Evolutionary conservation across 768 basidiomycete species (phyloP).

Genomic region (Boletus eberwhitei): DNA sequence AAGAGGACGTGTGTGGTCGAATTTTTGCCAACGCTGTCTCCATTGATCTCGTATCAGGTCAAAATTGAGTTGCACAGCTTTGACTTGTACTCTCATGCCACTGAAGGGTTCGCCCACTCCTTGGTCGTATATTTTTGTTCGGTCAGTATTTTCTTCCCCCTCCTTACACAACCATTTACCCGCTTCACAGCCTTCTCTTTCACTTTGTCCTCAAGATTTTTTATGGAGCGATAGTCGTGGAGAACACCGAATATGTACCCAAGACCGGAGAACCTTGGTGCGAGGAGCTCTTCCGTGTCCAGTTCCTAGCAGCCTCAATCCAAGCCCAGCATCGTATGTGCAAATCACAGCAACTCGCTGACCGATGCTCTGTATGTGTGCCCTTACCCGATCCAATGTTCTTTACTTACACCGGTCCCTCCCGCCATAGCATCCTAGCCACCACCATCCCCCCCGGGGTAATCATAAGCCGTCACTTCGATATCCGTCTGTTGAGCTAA

Average conservation of each 20-base stretch:
- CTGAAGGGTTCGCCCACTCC: slow-evolving; percentile 41
- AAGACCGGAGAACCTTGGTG: slow-evolving; percentile 73
- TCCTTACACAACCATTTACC: not conserved
- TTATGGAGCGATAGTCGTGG: slow-evolving; percentile 85
- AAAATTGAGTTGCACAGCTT: not conserved
- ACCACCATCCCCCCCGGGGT: slow-evolving; percentile 71
- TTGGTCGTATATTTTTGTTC: slow-evolving; percentile 67
- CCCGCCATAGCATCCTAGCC: slow-evolving; percentile 55
- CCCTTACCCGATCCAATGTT: not conserved
- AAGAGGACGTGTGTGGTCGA: slow-evolving; percentile 77
- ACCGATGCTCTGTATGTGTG: slow-evolving; percentile 77
- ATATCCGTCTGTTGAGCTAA: slow-evolving; percentile 4
- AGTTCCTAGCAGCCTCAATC: not conserved
- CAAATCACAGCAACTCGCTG: slow-evolving; percentile 84
- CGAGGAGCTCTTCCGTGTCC: slow-evolving; percentile 8
- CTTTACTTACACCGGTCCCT: not conserved
- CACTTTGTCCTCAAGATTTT: slow-evolving; percentile 87
- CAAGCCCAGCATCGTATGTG: slow-evolving; percentile 64
- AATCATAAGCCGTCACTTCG: slow-evolving; percentile 15
- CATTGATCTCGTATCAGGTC: slow-evolving; percentile 33
- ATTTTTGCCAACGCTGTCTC: slow-evolving; percentile 78
- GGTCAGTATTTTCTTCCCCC: slow-evolving; percentile 38
- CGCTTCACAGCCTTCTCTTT: slow-evolving; percentile 54
- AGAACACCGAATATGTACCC: slow-evolving; percentile 71
- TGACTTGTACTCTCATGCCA: slow-evolving; percentile 23